Conservation (phyloP, 2,329 filamentous ascomycete species). For the Xylaria sp. region DNA sequence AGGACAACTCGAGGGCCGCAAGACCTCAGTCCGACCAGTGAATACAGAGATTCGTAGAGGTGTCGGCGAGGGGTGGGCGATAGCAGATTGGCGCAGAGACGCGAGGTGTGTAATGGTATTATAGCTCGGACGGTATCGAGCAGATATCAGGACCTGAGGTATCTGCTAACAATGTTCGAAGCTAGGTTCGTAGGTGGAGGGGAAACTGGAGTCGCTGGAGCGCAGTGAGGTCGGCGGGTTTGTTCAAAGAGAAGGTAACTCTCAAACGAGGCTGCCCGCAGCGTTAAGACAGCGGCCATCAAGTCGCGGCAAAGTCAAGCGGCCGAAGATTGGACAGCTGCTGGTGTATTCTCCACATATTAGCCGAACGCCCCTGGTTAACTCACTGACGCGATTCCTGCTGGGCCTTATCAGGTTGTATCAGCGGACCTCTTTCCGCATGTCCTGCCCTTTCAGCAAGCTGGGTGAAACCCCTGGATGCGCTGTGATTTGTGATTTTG, state of each 20-base stretch:
- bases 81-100: slow-evolving; percentile 19
- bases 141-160: background rate
- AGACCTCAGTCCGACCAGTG: background rate
- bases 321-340: slow-evolving; percentile 29
- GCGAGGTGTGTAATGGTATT: background rate
- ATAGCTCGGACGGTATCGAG: background rate
- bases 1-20: background rate
- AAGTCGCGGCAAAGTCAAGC: slow-evolving; percentile 20
- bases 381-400: background rate
- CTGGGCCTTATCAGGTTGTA: background rate
- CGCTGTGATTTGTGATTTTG: background rate
- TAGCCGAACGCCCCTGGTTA: slow-evolving; percentile 29
- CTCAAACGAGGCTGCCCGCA: slow-evolving; percentile 38
- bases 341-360: slow-evolving; percentile 29
- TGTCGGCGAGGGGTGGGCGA: slow-evolving; percentile 9
- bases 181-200: background rate
- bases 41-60: background rate
- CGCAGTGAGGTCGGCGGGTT: slow-evolving; percentile 2
- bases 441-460: background rate
- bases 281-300: slow-evolving; percentile 20
- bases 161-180: background rate
- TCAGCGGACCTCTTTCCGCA: background rate
- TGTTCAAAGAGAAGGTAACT: slow-evolving; percentile 27
- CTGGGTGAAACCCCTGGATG: slow-evolving; percentile 1
- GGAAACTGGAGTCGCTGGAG: slow-evolving; percentile 7